phyloP scores from a whole-genome alignment of 2,329 filamentous ascomycete genomes.

The Biscogniauxia marginata region DNA sequence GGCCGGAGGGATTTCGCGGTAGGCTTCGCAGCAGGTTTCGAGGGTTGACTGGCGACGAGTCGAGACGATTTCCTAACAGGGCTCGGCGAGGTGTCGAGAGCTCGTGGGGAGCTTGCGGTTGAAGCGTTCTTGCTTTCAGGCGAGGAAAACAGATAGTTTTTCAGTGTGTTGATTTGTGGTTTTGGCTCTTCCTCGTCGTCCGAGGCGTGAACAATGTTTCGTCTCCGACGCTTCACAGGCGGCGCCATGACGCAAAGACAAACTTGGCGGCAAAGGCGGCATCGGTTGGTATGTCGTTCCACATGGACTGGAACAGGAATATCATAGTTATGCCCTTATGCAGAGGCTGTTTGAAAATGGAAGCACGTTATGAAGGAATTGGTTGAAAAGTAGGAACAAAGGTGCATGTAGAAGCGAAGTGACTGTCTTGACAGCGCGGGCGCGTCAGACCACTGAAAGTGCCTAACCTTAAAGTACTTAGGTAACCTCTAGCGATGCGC shows the following conservation, averaged over 20 bases:
- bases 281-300: constrained; percentile 20
- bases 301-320: constrained; percentile 4
- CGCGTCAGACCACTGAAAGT: constrained; percentile 1
- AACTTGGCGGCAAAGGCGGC: constrained; percentile 15
- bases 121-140: constrained; percentile 41
- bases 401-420: constrained; percentile 3
- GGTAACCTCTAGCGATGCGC: constrained; percentile 18
- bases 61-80: constrained; percentile 26
- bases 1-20: constrained; percentile 27
- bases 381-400: not conserved
- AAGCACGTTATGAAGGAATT: not conserved
- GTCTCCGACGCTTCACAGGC: constrained; percentile 58
- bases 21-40: constrained; percentile 24
- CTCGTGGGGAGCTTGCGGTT: constrained; percentile 11
- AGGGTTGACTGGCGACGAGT: constrained; percentile 15
- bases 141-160: constrained; percentile 54
- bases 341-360: not conserved
- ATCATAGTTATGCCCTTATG: not conserved
- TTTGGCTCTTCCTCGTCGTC: constrained; percentile 46
- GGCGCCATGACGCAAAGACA: constrained; percentile 48
- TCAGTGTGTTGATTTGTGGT: constrained; percentile 44
- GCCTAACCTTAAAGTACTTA: not conserved
- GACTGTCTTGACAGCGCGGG: constrained; percentile 15
- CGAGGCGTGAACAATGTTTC: constrained; percentile 51
- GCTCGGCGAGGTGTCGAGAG: constrained; percentile 23